These are phyloP conservation scores for Myriosclerotinia scirpicola DNA, from an alignment of 2,329 filamentous ascomycete species.

Conservation along the genomic window DNA sequence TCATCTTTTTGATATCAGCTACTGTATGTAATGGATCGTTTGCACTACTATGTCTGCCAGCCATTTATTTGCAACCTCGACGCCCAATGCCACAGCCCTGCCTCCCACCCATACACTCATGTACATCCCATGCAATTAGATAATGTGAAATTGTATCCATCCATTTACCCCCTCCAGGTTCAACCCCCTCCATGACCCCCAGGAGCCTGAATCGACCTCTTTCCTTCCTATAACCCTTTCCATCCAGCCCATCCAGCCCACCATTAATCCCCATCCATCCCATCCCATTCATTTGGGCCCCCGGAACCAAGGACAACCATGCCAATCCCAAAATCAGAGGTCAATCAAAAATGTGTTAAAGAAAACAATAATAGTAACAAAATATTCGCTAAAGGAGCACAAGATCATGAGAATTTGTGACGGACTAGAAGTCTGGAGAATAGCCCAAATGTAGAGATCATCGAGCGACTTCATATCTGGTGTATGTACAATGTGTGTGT, in stretches of 20 bases:
- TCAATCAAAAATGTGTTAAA: constrained; percentile 1
- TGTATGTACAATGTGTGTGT: constrained; percentile 12
- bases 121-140: constrained; percentile 9
- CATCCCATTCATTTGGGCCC: not conserved
- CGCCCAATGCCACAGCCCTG: not conserved
- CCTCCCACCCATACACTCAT: constrained; percentile 8
- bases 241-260: not conserved
- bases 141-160: not conserved
- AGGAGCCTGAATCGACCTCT: constrained; percentile 1
- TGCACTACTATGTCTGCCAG: constrained; percentile 6
- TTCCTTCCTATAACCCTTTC: constrained; percentile 9
- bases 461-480: not conserved
- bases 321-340: not conserved
- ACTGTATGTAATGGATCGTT: not conserved
- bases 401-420: not conserved
- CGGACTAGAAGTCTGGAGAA: constrained; percentile 7
- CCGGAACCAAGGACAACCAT: too few relatives aligned
- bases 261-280: constrained; percentile 10
- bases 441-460: constrained; percentile 4
- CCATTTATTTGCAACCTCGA: constrained; percentile 11
- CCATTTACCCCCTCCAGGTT: not conserved
- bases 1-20: not conserved
- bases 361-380: not conserved
- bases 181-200: not conserved
- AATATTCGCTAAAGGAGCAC: constrained; percentile 8